Evolutionary conservation across 1,284 basidiomycete species (phyloP).

Genomic region (Puccinia horiana): DNA sequence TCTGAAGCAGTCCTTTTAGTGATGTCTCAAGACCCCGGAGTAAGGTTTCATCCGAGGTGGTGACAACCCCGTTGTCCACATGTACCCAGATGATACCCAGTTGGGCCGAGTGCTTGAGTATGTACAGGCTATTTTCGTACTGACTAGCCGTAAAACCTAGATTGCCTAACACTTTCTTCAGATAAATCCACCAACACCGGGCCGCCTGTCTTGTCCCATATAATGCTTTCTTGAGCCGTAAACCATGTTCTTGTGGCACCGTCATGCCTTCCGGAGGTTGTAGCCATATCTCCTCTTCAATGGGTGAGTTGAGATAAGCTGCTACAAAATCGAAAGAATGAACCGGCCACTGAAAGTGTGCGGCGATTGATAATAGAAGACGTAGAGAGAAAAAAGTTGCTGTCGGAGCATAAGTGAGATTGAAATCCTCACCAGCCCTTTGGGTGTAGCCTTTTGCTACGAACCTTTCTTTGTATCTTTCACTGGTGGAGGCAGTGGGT

Average conservation of each 20-base stretch:
- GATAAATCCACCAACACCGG: slow-evolving; percentile 22
- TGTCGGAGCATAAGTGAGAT: slow-evolving; percentile 26
- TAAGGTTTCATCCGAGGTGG: background rate
- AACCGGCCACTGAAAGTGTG: background rate
- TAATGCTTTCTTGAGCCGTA: background rate
- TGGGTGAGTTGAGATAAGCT: slow-evolving; percentile 10
- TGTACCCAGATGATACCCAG: slow-evolving; percentile 19
- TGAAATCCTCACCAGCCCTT: background rate
- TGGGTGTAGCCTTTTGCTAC: slow-evolving; percentile 22
- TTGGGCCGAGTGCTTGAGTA: background rate
- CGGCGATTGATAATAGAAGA: background rate
- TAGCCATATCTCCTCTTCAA: slow-evolving; percentile 19
- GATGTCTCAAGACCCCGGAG: background rate
- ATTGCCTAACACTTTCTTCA: background rate
- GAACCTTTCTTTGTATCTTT: slow-evolving; percentile 40
- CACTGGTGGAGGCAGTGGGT: background rate
- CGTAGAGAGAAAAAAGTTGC: slow-evolving; percentile 24
- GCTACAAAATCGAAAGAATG: too few species aligned
- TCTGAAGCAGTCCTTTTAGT: background rate
- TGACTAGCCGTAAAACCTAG: background rate
- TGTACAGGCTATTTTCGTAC: background rate
- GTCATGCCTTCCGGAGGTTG: background rate
- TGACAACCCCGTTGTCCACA: slow-evolving; percentile 22
- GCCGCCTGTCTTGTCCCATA: too few species aligned
- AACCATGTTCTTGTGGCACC: background rate